These are phyloP conservation scores for Calocera viscosa DNA, from an alignment of 768 basidiomycete genomes.

Conservation along the genomic window DNA sequence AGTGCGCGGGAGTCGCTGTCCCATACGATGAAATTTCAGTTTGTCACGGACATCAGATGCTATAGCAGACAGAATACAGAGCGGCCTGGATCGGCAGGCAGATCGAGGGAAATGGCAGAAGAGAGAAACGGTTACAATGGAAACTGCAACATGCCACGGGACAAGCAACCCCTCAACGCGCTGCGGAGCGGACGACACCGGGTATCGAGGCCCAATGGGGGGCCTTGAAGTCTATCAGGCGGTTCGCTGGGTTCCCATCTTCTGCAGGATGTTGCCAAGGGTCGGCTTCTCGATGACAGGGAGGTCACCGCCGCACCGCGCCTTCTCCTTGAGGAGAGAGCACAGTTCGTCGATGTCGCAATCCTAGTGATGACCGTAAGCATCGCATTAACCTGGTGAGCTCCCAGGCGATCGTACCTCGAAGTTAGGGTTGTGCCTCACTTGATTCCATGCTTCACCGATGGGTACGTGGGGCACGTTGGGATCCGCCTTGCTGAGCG, in stretches of 20 bases:
- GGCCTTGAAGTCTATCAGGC: background rate
- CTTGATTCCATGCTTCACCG: slow-evolving; percentile 63
- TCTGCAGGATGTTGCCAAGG: slow-evolving; percentile 35
- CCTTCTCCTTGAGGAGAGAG: slow-evolving; percentile 66
- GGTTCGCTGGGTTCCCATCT: slow-evolving; percentile 19
- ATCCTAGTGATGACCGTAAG: slow-evolving; percentile 35
- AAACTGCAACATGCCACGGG: background rate
- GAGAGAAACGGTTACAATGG: background rate
- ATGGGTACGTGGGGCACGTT: slow-evolving; percentile 49
- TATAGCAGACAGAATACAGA: slow-evolving; percentile 2
- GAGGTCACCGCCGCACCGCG: slow-evolving; percentile 71
- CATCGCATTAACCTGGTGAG: background rate
- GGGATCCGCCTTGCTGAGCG: slow-evolving; percentile 39
- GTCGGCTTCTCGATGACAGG: slow-evolving; percentile 53
- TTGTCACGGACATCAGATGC: slow-evolving; percentile 1
- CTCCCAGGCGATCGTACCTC: slow-evolving; percentile 40
- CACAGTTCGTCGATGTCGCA: slow-evolving; percentile 70
- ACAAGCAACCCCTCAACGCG: background rate
- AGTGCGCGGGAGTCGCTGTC: background rate
- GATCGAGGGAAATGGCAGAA: background rate
- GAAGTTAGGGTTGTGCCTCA: slow-evolving; percentile 61
- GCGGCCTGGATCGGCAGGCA: background rate
- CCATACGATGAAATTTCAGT: slow-evolving; percentile 1
- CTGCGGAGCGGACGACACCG: slow-evolving; percentile 1
- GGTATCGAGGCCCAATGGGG: background rate